phyloP scores from a whole-genome alignment of 2,329 filamentous ascomycete genomes.

The Sporothrix pseudoabietina region DNA sequence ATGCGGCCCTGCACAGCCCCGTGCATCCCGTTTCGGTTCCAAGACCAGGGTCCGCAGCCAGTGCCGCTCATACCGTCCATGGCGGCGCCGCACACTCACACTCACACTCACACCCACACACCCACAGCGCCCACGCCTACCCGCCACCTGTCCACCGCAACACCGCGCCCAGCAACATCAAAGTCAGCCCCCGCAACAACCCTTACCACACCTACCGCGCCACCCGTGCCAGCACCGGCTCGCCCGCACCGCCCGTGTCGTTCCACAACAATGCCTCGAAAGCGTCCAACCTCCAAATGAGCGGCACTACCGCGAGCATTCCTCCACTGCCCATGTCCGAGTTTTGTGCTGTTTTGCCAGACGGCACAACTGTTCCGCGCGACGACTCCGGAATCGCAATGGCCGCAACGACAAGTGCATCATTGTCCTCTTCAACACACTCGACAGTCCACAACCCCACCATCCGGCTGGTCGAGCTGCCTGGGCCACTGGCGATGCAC shows the following conservation, averaged over 20 bases:
- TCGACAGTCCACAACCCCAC: background rate
- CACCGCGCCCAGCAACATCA: background rate
- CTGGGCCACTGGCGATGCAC: conserved; percentile 26
- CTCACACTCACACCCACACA: too few relatives aligned
- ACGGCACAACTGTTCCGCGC: background rate
- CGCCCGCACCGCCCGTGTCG: conserved; percentile 30
- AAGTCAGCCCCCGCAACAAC: conserved; percentile 7
- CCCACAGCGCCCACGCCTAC: background rate
- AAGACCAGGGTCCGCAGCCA: background rate
- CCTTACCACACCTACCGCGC: conserved; percentile 24
- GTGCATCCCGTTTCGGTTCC: background rate
- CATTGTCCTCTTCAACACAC: background rate
- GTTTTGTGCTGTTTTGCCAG: conserved; percentile 7
- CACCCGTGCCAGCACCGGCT: conserved; percentile 17
- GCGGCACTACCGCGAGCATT: background rate
- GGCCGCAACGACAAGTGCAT: background rate
- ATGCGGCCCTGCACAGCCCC: background rate
- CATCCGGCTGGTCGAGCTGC: conserved; percentile 14
- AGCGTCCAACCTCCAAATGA: background rate
- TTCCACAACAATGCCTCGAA: conserved; percentile 22
- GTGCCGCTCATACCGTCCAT: background rate
- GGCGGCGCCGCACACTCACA: too few relatives aligned
- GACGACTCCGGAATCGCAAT: conserved; percentile 26
- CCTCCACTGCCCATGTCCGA: conserved; percentile 20
- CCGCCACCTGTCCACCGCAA: conserved; percentile 18